Base-by-base conservation (phyloP, 2,329 filamentous ascomycete genomes). In the Kalmusia sp. region DNA sequence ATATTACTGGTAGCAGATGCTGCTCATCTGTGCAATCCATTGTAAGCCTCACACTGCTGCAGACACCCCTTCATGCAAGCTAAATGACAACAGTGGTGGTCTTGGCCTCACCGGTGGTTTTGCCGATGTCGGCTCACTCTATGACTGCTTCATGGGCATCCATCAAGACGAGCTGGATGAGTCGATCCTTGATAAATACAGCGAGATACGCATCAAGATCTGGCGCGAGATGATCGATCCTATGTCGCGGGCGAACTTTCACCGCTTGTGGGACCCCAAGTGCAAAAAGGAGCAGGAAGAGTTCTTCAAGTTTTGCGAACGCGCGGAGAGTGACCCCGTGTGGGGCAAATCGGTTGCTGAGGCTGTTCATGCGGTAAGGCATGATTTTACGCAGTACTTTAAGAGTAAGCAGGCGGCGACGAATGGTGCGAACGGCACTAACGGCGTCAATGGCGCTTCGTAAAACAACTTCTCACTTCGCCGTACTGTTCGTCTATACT, bases 51-150 rank as follows among this genome's bases (percentile, higher is more conserved):
- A 12, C 9, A 17, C 14, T 43, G 12, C 6, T 14, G 2, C 3
- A 1, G 12, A 11, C 3, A 25, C 2, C 14, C 11, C 35, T 21
- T n/a, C 11, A 21, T 44, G 21, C 40, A 44, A 25, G 49, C 52
- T 63, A 43, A 63, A 21, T 30, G 2, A 6, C 15, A 5, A 14
- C 53, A 71, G 68, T 70, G 86, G 86, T 39, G 86, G 86, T 0
- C 74, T 87, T 14, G 86, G 86, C 1, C 80, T 88, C 44, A 87
- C 84, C 0, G 84, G 85, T 5, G 86, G 86, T 0, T 84, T 88
- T 49, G 83, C 84, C n/a, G 86, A 88, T 58, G 79, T 86, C 2
- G 85, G 83, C 9, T 83, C 84, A 0, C 76, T 88, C 5, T 84
- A 80, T 52, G 84, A 88, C 59, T 86, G 84, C 61, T 76, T 88